Percentiles rank a stretch among this genome's conserved stretches.
These are phyloP conservation scores for Cladorrhinum sp. DNA, from an alignment of 2,329 filamentous ascomycete species.

Conservation along the genomic window DNA sequence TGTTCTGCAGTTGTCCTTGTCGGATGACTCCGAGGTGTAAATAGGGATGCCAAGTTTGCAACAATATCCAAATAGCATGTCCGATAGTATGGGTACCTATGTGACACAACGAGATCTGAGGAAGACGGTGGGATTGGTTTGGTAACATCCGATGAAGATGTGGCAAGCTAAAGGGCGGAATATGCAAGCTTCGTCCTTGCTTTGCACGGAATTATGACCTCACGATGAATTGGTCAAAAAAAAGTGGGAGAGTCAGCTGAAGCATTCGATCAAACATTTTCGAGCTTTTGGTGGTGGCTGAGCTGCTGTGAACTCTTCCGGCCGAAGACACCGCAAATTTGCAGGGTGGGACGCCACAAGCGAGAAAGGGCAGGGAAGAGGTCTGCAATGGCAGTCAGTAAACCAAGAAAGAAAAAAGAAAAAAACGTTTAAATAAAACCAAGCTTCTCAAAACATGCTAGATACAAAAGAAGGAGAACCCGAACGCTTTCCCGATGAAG, in stretches of 20 bases:
- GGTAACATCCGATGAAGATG: background rate
- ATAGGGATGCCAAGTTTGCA: background rate
- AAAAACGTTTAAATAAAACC: no score
- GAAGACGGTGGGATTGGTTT: background rate
- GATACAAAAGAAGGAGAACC: background rate
- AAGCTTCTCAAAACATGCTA: background rate
- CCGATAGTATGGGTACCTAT: background rate
- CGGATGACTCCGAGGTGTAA: background rate
- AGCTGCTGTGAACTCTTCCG: background rate
- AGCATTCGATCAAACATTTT: background rate
- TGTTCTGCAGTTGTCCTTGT: background rate
- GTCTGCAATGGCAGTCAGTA: background rate
- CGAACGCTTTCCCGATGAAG: background rate
- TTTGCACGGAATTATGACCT: background rate
- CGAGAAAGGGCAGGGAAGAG: background rate
- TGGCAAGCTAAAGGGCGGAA: background rate
- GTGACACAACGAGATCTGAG: background rate
- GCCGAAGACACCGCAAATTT: background rate
- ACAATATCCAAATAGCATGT: no score
- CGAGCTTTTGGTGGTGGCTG: background rate
- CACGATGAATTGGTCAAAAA: background rate
- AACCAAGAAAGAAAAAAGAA: background rate
- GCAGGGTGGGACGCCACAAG: background rate
- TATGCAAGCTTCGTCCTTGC: background rate
- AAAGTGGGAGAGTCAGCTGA: background rate